Conservation (phyloP, 768 basidiomycete species). For the Cubamyces sp. region DNA sequence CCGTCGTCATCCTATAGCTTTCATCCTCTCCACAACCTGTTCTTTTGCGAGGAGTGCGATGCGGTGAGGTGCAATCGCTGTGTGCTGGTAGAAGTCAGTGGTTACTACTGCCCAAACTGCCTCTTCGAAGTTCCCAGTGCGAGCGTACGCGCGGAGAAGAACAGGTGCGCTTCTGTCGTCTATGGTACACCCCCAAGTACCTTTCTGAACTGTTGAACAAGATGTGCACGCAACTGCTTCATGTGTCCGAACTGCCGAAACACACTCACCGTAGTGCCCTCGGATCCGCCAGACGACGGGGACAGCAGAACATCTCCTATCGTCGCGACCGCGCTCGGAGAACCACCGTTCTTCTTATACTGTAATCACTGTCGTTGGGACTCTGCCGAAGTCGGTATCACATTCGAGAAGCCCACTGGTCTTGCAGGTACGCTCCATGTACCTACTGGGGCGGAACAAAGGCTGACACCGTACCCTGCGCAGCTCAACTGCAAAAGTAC, state of each 20-base stretch:
- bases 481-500: constrained; percentile 89
- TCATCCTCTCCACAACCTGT: constrained; percentile 82
- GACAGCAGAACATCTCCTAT: constrained; percentile 56
- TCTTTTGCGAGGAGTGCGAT: constrained; percentile 99
- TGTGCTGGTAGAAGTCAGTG: constrained; percentile 90
- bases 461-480: neutral
- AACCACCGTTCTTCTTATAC: constrained; percentile 88
- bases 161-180: constrained; percentile 60
- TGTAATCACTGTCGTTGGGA: constrained; percentile 97
- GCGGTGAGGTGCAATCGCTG: constrained; percentile 92
- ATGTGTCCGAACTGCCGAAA: constrained; percentile 93
- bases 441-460: constrained; percentile 9
- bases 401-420: constrained; percentile 96
- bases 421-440: constrained; percentile 71
- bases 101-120: constrained; percentile 98
- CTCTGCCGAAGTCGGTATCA: constrained; percentile 87
- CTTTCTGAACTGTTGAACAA: constrained; percentile 36
- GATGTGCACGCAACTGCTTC: constrained; percentile 98
- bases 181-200: neutral
- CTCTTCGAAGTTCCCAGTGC: constrained; percentile 98
- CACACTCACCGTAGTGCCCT: constrained; percentile 88
- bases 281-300: constrained; percentile 71
- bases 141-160: constrained; percentile 97
- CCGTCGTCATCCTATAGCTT: constrained; percentile 81
- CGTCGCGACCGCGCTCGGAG: constrained; percentile 64